Base-by-base conservation (phyloP, 768 basidiomycete genomes). In the Leccinum arenicola region DNA sequence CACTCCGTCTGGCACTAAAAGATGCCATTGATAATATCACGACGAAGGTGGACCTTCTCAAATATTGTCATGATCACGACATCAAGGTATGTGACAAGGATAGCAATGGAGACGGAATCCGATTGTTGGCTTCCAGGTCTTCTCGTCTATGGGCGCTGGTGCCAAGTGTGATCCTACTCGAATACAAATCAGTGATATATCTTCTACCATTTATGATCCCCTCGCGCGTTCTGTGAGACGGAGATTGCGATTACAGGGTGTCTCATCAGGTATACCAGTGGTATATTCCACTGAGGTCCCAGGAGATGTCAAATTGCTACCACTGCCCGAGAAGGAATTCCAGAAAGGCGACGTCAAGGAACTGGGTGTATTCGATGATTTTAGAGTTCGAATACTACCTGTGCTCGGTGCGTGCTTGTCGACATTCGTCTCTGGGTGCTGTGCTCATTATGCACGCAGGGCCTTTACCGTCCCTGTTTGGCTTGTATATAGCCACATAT, bases 11-110 rank as follows among this genome's bases (percentile, higher is more conserved):
- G 25, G 9, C n/a, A 55, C 14, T 36, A 14, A 66, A 10, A 85
- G 96, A 99, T 73, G 95, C 95, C 6, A 99, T 98, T 59, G 96
- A 98, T 75, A 98, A 99, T 69, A 96, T 98, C 61, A 84, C 90
- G 50, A 96, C 96, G 0, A 98, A 99, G 71, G 93, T 97, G 11
- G 95, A 98, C 66, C 78, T 98, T 48, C 81, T 99, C 8, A 86
- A 90, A 58, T 89, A 95, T 72, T 99, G 96, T 67, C 83, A 90
- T 66, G 83, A 87, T 56, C 78, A 88, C 62, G 70, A 79, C 17
- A 85, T 98, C 73, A 94, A 91, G 78, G 93, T 90, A 52, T 63
- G n/a, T 52, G 11, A 50, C 43, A 1, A 35, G 21, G 10, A 33
- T 4, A 7, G 9, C 6, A 7, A 5, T 2, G 15, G 35, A 25